phyloP scores from a whole-genome alignment of 2,329 filamentous ascomycete genomes.

The Ophiostoma perfectum region DNA sequence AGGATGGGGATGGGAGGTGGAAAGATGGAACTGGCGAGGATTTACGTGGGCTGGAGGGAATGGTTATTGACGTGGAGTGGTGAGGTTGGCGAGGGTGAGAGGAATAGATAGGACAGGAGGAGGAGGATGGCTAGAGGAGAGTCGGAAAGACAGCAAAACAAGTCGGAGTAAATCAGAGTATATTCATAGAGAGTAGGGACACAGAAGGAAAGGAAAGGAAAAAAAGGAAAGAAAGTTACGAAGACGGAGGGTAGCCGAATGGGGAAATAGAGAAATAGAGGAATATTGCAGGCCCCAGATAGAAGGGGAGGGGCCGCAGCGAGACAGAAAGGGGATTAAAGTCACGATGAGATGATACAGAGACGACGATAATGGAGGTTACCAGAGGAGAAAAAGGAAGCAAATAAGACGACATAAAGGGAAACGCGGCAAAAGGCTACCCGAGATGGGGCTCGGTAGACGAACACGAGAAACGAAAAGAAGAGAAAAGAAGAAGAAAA shows the following conservation, averaged over 20 bases:
- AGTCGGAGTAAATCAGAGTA: no score
- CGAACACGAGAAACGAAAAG: background rate
- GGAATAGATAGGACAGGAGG: background rate
- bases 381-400: background rate
- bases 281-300: background rate
- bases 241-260: constrained; percentile 10
- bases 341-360: background rate
- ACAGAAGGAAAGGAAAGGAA: background rate
- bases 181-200: background rate
- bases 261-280: constrained; percentile 8
- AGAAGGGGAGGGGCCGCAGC: constrained; percentile 1
- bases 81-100: no score
- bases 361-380: background rate
- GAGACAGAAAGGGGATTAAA: background rate
- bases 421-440: background rate
- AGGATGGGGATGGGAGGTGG: no score
- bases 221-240: background rate
- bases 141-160: background rate
- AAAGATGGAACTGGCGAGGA: no score
- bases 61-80: no score
- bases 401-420: background rate
- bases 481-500: background rate
- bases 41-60: no score
- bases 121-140: background rate
- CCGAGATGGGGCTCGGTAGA: background rate